Conservation (phyloP, 768 basidiomycete genomes). For the Xerocomellus dryophilus region DNA sequence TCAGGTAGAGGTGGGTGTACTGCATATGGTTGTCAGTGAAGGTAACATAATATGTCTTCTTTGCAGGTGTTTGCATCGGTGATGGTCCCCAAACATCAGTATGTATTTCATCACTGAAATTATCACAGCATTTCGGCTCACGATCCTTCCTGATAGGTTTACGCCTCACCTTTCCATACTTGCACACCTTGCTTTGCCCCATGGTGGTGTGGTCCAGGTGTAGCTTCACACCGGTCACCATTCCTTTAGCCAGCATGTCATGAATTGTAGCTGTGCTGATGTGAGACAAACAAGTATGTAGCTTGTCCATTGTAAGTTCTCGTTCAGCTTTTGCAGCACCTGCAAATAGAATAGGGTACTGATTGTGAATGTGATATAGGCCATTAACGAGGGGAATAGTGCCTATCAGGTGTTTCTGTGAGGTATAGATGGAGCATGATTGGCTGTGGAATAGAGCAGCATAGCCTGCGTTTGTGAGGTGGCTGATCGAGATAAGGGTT, state of each 20-base stretch:
- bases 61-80: conserved; percentile 19
- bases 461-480: background rate
- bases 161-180: background rate
- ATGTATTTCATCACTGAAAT: conserved; percentile 38
- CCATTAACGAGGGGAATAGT: background rate
- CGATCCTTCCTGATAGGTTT: background rate
- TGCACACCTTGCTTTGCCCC: background rate
- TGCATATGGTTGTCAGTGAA: background rate
- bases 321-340: background rate
- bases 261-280: background rate
- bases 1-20: background rate
- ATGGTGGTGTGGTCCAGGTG: background rate
- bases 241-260: background rate
- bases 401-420: background rate
- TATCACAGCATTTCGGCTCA: conserved; percentile 7
- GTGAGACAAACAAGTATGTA: background rate
- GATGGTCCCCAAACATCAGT: conserved; percentile 48
- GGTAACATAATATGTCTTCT: background rate
- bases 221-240: background rate
- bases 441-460: background rate
- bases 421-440: background rate
- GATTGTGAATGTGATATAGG: background rate
- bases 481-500: conserved; percentile 3
- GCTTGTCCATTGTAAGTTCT: background rate
- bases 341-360: background rate